Conservation (phyloP, 371 early-diverging fungal genomes). For the Lichtheimia corymbifera region DNA sequence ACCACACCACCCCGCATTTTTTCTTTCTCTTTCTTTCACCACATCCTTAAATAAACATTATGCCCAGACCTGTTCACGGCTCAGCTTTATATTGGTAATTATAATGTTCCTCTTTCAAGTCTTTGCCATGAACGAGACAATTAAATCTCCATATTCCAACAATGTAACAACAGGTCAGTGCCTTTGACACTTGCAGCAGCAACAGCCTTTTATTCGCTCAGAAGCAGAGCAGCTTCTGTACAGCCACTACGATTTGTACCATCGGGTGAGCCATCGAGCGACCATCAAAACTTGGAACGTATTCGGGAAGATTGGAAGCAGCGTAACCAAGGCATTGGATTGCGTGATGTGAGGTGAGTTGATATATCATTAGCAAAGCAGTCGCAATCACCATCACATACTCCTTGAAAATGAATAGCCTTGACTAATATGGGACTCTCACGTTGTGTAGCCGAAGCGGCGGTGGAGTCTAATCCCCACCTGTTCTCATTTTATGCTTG, state of each 20-base stretch:
- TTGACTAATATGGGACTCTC: no score
- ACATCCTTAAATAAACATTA: not conserved
- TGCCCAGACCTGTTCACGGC: slow-evolving; percentile 12
- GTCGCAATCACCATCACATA: no score
- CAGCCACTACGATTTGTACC: slow-evolving; percentile 39
- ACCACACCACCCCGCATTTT: no score
- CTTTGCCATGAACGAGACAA: no score
- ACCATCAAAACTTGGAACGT: slow-evolving; percentile 36
- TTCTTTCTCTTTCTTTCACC: no score
- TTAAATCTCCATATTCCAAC: no score
- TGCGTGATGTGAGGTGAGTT: slow-evolving; percentile 45
- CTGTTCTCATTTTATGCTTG: no score
- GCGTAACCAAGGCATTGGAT: slow-evolving; percentile 43
- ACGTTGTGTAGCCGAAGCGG: slow-evolving; percentile 33
- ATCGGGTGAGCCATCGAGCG: slow-evolving; percentile 34
- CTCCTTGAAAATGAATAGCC: no score
- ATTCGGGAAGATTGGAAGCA: slow-evolving; percentile 42
- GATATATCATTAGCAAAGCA: not conserved
- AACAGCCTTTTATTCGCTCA: slow-evolving; percentile 3
- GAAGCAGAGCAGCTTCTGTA: slow-evolving; percentile 6
- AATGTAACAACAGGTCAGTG: not conserved
- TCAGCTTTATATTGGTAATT: slow-evolving; percentile 7
- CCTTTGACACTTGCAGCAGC: slow-evolving; percentile 7
- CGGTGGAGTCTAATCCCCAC: slow-evolving; percentile 31
- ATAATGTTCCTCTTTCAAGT: not conserved